Evolutionary conservation across 2,329 filamentous ascomycete genomes (phyloP).

Genomic region (Talaromyces sp.): DNA sequence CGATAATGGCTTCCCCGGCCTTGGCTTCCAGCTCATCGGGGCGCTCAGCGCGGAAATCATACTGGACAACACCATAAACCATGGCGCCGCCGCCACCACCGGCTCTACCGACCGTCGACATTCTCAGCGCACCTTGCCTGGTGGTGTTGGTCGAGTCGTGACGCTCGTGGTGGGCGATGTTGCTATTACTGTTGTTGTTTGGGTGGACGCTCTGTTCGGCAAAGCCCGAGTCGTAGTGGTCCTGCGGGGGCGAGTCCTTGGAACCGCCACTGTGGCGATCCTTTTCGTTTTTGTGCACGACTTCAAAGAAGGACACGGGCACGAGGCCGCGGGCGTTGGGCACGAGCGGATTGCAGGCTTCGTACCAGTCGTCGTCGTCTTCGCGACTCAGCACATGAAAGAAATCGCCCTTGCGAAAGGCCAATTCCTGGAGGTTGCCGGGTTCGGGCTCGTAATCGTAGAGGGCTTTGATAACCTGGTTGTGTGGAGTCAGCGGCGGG

Average conservation of each 20-base stretch:
- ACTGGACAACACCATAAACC: constrained; percentile 95
- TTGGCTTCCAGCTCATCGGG: constrained; percentile 96
- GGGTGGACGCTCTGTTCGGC: constrained; percentile 50
- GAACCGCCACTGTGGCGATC: constrained; percentile 81
- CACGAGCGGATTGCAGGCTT: constrained; percentile 90
- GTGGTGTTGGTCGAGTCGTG: constrained; percentile 30
- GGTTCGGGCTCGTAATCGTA: constrained; percentile 83
- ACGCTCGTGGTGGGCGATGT: constrained; percentile 18
- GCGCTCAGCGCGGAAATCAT: constrained; percentile 90
- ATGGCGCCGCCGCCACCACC: constrained; percentile 60
- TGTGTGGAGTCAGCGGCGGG: neutral
- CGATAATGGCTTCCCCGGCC: constrained; percentile 92
- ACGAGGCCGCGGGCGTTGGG: constrained; percentile 82
- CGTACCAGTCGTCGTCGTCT: constrained; percentile 94
- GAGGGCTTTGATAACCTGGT: constrained; percentile 89
- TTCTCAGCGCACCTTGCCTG: constrained; percentile 31
- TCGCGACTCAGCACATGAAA: constrained; percentile 97
- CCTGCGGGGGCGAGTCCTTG: constrained; percentile 43
- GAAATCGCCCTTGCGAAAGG: constrained; percentile 93
- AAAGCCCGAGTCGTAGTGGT: constrained; percentile 91
- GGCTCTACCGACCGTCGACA: constrained; percentile 45
- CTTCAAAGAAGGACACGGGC: constrained; percentile 89
- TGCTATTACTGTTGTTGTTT: neutral
- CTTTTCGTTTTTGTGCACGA: constrained; percentile 85
- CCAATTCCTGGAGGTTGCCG: constrained; percentile 64